Conservation (phyloP, 441 rosid species). For the Mallotus repandus region DNA sequence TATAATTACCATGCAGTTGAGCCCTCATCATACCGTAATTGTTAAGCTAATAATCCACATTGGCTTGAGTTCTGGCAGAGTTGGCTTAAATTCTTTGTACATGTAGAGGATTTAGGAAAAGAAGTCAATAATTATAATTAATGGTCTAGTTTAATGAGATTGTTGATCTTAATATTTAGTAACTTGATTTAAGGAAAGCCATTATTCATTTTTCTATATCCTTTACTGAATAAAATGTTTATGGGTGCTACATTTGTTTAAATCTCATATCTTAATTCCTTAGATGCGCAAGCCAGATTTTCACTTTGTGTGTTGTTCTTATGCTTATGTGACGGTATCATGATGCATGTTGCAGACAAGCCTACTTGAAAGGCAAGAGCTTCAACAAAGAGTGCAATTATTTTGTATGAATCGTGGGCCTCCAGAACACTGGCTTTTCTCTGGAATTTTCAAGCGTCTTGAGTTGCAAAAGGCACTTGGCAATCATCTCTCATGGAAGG, state of each 20-base stretch:
- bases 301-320: neutral
- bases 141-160: neutral
- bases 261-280: too few species aligned
- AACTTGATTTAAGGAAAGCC: neutral
- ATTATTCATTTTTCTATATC: neutral
- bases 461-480: constrained; percentile 93
- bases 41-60: neutral
- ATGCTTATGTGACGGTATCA: neutral
- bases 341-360: constrained; percentile 46
- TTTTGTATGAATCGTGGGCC: constrained; percentile 65
- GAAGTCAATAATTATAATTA: too few species aligned
- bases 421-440: constrained; percentile 85
- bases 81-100: neutral
- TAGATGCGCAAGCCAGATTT: neutral
- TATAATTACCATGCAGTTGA: neutral
- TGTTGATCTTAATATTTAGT: neutral
- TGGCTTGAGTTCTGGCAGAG: too few species aligned
- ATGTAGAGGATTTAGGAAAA: too few species aligned
- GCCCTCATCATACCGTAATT: neutral
- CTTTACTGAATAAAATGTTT: neutral
- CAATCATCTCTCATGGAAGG: constrained; percentile 97
- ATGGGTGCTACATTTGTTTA: neutral
- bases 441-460: constrained; percentile 74
- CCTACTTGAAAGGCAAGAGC: constrained; percentile 79
- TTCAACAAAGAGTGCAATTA: constrained; percentile 61